Evolutionary conservation across 148 eudicot species (phyloP).

Genomic region (Linanthus parryae): DNA sequence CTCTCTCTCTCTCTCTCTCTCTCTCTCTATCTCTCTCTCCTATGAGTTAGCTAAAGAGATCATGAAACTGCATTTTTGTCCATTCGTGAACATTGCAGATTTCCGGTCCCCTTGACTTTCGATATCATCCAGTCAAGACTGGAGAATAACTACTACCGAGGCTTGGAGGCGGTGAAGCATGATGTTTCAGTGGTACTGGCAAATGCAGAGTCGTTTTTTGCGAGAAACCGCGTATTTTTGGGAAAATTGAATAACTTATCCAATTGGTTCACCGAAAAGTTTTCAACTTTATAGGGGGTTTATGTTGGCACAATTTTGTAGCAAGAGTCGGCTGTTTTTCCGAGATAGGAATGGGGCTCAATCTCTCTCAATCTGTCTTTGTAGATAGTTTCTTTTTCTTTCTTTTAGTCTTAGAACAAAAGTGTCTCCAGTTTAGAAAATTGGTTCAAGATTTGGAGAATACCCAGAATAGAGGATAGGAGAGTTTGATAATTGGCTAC

Average conservation of each 20-base stretch:
- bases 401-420: conserved; percentile 4
- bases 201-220: conserved; percentile 62
- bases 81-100: conserved; percentile 41
- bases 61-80: conserved; percentile 4
- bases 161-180: conserved; percentile 72
- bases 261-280: conserved; percentile 56
- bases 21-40: no score
- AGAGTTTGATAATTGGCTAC: no score
- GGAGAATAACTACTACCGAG: conserved; percentile 81
- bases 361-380: conserved; percentile 14
- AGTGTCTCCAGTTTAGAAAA: conserved; percentile 11
- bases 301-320: conserved; percentile 48
- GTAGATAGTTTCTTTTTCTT: conserved; percentile 20
- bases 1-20: no score
- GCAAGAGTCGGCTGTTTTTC: conserved; percentile 18
- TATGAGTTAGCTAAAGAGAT: no score
- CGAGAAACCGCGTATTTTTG: conserved; percentile 50
- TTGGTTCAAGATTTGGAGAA: no score
- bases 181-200: conserved; percentile 59
- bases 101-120: conserved; percentile 78
- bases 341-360: no score
- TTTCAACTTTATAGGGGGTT: conserved; percentile 50
- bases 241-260: conserved; percentile 56
- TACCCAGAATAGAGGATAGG: no score
- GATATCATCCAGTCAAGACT: conserved; percentile 74